Percentiles rank a stretch among this genome's conserved stretches.
Conservation (phyloP, 1,139 yeast species). For the Saccharomyces hybrid region DNA sequence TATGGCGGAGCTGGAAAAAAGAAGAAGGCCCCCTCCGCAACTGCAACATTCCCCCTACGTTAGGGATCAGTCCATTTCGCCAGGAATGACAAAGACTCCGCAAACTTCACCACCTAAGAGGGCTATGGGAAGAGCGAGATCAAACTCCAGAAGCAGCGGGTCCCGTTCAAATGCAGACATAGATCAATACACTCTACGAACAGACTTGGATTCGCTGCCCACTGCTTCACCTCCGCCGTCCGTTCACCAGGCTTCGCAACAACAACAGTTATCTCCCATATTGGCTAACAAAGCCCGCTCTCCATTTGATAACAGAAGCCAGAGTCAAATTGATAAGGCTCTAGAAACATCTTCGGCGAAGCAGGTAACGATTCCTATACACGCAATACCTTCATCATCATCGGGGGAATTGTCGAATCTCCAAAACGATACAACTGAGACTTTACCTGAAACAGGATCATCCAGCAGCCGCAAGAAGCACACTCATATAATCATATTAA, state of each 20-base stretch:
- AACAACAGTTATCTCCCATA: neutral
- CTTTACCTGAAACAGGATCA: neutral
- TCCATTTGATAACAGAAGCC: neutral
- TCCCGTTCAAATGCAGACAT: conserved; percentile 15
- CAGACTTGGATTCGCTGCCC: neutral
- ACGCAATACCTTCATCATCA: neutral
- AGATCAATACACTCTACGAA: conserved; percentile 2
- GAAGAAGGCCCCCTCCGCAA: conserved; percentile 10
- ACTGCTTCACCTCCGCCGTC: neutral
- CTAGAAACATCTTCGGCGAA: neutral
- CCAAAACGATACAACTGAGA: conserved; percentile 4
- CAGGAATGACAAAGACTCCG: conserved; percentile 2
- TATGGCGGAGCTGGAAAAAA: conserved; percentile 13
- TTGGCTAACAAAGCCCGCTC: neutral
- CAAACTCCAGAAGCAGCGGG: conserved; percentile 30
- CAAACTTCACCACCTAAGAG: conserved; percentile 6
- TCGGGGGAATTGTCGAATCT: neutral
- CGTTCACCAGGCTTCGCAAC: neutral
- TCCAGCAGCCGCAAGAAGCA: conserved; percentile 19
- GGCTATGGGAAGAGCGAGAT: conserved; percentile 20
- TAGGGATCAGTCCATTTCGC: conserved; percentile 1
- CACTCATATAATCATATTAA: conserved; percentile 49
- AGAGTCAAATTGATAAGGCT: neutral
- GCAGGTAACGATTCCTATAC: neutral
- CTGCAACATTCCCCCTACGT: conserved; percentile 6